Evolutionary conservation across 768 basidiomycete species (phyloP).

Genomic region (Boletus reticuloceps): DNA sequence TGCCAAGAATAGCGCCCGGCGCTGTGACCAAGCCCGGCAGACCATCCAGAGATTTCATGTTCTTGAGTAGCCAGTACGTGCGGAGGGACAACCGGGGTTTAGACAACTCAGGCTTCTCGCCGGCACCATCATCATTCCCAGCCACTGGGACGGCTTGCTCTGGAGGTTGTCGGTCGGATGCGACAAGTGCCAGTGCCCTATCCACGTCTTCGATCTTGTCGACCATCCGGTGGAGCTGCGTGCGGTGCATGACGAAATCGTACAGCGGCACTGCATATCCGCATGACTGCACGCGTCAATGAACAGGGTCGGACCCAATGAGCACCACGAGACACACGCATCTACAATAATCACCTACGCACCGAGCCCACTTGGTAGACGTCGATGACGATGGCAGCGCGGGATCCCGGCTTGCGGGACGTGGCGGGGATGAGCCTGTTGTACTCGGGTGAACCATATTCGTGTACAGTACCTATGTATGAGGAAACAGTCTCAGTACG

Average conservation of each 20-base stretch:
- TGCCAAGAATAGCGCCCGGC: conserved; percentile 16
- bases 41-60: conserved; percentile 56
- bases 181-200: conserved; percentile 9
- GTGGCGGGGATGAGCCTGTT: conserved; percentile 46
- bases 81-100: conserved; percentile 40
- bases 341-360: conserved; percentile 7
- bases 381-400: conserved; percentile 58
- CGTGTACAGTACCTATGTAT: conserved; percentile 51
- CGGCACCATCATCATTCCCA: neutral
- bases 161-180: neutral
- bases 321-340: neutral
- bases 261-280: conserved; percentile 65
- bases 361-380: conserved; percentile 56
- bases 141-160: neutral
- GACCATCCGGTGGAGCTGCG: conserved; percentile 42
- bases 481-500: neutral
- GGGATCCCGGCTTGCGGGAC: conserved; percentile 54
- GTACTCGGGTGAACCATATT: conserved; percentile 63
- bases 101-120: neutral
- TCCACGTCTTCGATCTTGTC: conserved; percentile 43
- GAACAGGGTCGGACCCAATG: neutral
- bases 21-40: conserved; percentile 45
- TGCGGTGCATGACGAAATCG: conserved; percentile 56
- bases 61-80: conserved; percentile 50
- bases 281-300: conserved; percentile 48